Evolutionary conservation across 345 rosid genomes (phyloP).

Genomic region (Litchi chinensis): DNA sequence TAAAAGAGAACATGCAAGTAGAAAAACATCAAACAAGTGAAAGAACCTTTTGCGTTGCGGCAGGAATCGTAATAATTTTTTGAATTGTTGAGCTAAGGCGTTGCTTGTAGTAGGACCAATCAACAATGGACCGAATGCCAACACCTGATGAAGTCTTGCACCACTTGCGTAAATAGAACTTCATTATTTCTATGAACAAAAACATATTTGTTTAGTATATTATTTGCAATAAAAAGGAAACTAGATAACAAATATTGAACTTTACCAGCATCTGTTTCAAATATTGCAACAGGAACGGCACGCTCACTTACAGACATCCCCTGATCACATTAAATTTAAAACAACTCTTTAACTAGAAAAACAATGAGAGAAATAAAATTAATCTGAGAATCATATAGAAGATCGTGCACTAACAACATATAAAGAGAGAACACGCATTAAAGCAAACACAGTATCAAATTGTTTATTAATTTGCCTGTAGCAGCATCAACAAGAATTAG

Average conservation of each 20-base stretch:
- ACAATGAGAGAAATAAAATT: constrained; percentile 15
- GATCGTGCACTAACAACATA: not conserved
- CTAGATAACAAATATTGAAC: constrained; percentile 25
- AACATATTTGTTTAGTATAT: constrained; percentile 22
- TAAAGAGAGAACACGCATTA: not conserved
- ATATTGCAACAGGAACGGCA: constrained; percentile 98
- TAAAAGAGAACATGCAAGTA: constrained; percentile 18
- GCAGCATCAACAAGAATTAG: not conserved
- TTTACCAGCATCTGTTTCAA: constrained; percentile 80
- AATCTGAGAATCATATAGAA: constrained; percentile 16
- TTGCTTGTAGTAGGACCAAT: constrained; percentile 95
- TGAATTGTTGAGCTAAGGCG: constrained; percentile 92
- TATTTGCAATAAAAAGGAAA: constrained; percentile 22
- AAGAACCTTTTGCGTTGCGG: constrained; percentile 98
- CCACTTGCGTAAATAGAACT: constrained; percentile 84
- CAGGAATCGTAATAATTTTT: constrained; percentile 94
- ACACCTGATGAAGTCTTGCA: constrained; percentile 78
- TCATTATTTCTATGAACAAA: constrained; percentile 63
- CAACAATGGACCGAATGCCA: constrained; percentile 81
- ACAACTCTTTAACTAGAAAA: constrained; percentile 15
- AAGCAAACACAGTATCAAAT: not conserved
- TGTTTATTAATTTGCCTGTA: not conserved
- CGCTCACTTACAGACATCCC: constrained; percentile 98
- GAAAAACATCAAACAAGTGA: constrained; percentile 18
- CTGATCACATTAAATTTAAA: constrained; percentile 48